These are phyloP conservation scores for Monosporascus sp. DNA, from an alignment of 2,329 filamentous ascomycete species.

Conservation along the genomic window DNA sequence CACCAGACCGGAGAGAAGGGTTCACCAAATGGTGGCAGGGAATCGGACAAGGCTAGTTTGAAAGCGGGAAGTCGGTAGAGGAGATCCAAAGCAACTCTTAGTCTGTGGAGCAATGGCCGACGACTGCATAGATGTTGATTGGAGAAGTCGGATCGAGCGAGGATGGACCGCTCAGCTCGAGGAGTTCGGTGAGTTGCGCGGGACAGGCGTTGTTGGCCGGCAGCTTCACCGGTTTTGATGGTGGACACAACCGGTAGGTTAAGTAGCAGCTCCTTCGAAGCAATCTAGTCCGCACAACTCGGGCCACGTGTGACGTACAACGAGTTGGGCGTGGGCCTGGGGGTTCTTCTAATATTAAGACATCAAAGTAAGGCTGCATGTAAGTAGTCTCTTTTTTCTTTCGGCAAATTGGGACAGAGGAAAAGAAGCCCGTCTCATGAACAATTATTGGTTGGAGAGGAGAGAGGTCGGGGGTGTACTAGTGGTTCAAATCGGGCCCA, in stretches of 20 bases:
- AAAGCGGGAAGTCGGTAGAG: conserved; percentile 16
- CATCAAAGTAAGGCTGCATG: background rate
- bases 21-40: conserved; percentile 11
- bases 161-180: conserved; percentile 12
- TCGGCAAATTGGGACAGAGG: background rate
- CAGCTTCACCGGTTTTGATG: background rate
- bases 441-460: background rate
- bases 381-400: background rate
- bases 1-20: background rate
- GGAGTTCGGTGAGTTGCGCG: conserved; percentile 25
- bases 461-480: background rate
- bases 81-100: conserved; percentile 17
- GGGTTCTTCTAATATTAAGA: background rate
- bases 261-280: background rate
- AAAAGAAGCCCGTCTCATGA: background rate
- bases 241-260: background rate
- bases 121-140: conserved; percentile 22
- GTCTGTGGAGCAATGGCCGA: conserved; percentile 19
- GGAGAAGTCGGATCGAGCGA: conserved; percentile 10
- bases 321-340: background rate
- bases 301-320: background rate
- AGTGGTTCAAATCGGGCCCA: background rate
- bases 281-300: background rate
- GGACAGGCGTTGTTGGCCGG: background rate
- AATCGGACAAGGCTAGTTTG: conserved; percentile 11